Conservation (phyloP, 2,329 filamentous ascomycete genomes). For the Diaporthe nobilis region DNA sequence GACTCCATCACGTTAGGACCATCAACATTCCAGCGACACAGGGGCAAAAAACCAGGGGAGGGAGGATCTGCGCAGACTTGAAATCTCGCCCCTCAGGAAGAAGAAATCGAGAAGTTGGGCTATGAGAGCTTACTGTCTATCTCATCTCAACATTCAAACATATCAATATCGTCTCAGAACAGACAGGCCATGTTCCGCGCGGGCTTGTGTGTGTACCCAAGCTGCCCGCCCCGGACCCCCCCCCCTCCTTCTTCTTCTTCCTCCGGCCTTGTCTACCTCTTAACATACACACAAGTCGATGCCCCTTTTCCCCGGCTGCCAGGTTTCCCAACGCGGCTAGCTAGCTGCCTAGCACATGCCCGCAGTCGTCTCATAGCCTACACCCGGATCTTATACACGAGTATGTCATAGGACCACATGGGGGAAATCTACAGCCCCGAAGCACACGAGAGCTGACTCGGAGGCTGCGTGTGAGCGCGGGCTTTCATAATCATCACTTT, state of each 20-base stretch:
- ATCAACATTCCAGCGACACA: constrained; percentile 4
- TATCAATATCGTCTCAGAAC: too few relatives aligned
- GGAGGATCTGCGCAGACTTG: not conserved
- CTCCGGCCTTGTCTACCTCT: too few relatives aligned
- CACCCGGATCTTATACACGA: too few relatives aligned
- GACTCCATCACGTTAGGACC: not conserved
- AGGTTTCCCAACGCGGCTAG: not conserved
- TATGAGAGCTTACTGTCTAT: too few relatives aligned
- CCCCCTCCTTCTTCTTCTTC: too few relatives aligned
- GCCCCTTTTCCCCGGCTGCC: not conserved
- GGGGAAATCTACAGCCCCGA: not conserved
- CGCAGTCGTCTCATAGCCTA: too few relatives aligned
- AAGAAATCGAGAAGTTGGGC: too few relatives aligned
- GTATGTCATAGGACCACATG: too few relatives aligned
- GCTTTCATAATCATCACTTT: not conserved
- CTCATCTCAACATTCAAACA: too few relatives aligned
- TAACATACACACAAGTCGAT: not conserved
- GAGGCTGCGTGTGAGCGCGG: not conserved
- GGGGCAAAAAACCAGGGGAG: not conserved
- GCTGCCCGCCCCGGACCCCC: too few relatives aligned
- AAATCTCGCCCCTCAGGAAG: too few relatives aligned
- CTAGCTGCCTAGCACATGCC: not conserved
- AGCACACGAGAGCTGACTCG: not conserved
- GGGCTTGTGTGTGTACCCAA: not conserved
- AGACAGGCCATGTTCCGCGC: too few relatives aligned